Evolutionary conservation across 345 rosid species (phyloP).

Genomic region (thale cress (Arabidopsis thaliana)): TAIR10.1 NC_003070.9:21692501-21693000

Average conservation of each 20-base stretch:
- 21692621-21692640: constrained; percentile 14
- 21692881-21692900: too few relatives aligned
- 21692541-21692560: neutral
- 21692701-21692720: too few relatives aligned
- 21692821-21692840: constrained; percentile 38
- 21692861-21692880: constrained; percentile 12
- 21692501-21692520: constrained; percentile 14
- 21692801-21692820: constrained; percentile 25
- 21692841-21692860: constrained; percentile 34
- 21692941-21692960: neutral
- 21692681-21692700: too few relatives aligned
- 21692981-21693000: too few relatives aligned
- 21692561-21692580: constrained; percentile 14
- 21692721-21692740: too few relatives aligned
- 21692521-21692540: neutral
- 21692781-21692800: constrained; percentile 25
- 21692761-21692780: neutral
- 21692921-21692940: constrained; percentile 40
- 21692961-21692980: neutral
- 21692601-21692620: constrained; percentile 31
- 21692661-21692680: neutral
- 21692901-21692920: constrained; percentile 46
- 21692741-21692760: too few relatives aligned
- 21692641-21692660: neutral
- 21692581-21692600: constrained; percentile 13